Percentiles rank a stretch among this genome's conserved stretches.
Conservation (phyloP, 2,329 filamentous ascomycete species). For the Fusarium torreyae region DNA sequence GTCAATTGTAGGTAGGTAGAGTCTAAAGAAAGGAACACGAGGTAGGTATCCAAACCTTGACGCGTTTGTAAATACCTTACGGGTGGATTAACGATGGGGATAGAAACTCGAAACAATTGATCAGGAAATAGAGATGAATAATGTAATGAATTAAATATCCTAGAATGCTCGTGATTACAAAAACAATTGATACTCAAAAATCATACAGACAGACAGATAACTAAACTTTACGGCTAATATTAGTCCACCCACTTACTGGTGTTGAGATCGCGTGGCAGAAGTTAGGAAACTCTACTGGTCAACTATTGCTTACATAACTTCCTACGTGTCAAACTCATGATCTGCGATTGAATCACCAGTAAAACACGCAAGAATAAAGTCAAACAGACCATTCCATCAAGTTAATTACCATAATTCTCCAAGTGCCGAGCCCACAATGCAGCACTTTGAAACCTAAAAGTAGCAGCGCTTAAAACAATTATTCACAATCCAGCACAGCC, state of each 20-base stretch:
- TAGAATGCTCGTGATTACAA: too few species aligned
- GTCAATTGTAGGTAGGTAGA: neutral
- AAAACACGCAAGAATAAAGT: neutral
- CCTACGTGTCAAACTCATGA: neutral
- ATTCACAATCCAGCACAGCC: slow-evolving; percentile 5
- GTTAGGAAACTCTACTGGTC: neutral
- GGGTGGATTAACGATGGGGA: too few species aligned
- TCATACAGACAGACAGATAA: too few species aligned
- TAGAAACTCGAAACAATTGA: too few species aligned
- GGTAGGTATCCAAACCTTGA: neutral
- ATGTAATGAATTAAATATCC: too few species aligned
- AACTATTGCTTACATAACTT: neutral
- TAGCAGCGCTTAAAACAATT: slow-evolving; percentile 11
- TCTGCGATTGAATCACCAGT: slow-evolving; percentile 1
- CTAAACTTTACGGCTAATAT: too few species aligned
- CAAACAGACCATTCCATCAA: slow-evolving; percentile 1
- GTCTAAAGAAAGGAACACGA: slow-evolving; percentile 8
- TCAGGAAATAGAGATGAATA: too few species aligned
- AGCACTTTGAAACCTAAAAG: slow-evolving; percentile 5
- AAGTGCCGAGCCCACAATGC: slow-evolving; percentile 6
- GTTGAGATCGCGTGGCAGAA: slow-evolving; percentile 4
- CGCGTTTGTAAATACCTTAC: too few species aligned
- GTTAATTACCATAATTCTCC: neutral
- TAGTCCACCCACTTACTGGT: too few species aligned
- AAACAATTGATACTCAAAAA: too few species aligned